Conservation (phyloP, 805 yeast genomes). For the Candida insectorum region DNA sequence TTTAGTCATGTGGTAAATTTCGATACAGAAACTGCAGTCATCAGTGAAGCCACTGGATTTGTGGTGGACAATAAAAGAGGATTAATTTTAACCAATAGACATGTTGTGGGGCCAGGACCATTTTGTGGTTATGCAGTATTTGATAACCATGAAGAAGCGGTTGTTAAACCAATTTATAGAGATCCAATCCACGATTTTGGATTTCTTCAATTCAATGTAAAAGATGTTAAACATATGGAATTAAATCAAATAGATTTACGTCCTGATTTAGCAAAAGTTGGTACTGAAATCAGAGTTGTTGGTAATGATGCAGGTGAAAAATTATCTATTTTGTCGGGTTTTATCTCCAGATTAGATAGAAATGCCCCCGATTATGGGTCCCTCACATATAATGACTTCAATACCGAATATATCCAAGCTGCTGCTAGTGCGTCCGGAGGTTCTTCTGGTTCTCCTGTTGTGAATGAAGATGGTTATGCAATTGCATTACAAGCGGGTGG, state of each 20-base stretch:
- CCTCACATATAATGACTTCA: conserved; percentile 85
- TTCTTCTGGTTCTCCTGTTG: conserved; percentile 95
- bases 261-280: conserved; percentile 87
- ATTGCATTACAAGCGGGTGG: conserved; percentile 96
- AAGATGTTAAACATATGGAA: conserved; percentile 66
- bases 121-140: conserved; percentile 88
- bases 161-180: conserved; percentile 79
- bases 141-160: conserved; percentile 92
- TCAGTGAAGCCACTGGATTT: conserved; percentile 93
- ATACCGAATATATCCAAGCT: conserved; percentile 91
- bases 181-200: conserved; percentile 98
- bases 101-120: conserved; percentile 95
- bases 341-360: conserved; percentile 80
- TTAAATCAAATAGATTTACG: conserved; percentile 62
- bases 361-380: conserved; percentile 94
- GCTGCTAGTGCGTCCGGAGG: conserved; percentile 97
- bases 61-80: conserved; percentile 83
- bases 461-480: conserved; percentile 79
- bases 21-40: conserved; percentile 78
- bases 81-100: conserved; percentile 85
- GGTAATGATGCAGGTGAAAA: conserved; percentile 98
- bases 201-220: conserved; percentile 74
- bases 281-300: conserved; percentile 88
- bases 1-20: conserved; percentile 83
- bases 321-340: conserved; percentile 82